Base-by-base conservation (phyloP, 495 filamentous ascomycete species). In the Podospora pseudocomata region DNA sequence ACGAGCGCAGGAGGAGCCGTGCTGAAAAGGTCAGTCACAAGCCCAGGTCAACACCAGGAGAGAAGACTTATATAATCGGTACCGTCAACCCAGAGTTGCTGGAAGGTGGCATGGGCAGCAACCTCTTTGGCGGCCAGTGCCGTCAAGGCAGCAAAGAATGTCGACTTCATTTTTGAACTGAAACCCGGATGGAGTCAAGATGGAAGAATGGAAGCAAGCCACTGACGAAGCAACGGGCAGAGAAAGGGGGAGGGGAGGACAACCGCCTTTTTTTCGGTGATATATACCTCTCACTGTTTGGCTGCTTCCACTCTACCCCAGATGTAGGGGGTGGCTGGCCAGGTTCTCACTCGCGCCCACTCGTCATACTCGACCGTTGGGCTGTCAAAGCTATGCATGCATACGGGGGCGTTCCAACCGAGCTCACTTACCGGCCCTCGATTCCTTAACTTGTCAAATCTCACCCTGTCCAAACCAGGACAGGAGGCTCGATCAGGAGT, bases 71-170 rank as follows among this genome's bases (percentile, higher is more conserved):
- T 81, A 77, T 78, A 79, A 69, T 86, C 84, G 30, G 78, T 78
- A 5, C 82, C 83, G 65, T 85, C 75, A 9, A 86, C 75, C 81
- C 82, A 85, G 32, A 86, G 77, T 57, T 85, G 76, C 66, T 86
- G 84, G 75, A 84, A 86, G 39, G 78, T 78, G 27, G 84, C 80
- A 54, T 86, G 84, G 26, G 77, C 80, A 56, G 80, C 73, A 16
- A 78, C 79, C 49, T 79, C 63, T 5, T 73, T 71, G 55, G 74
- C 76, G 23, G 75, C 74, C 23, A 84, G 68, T 1, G 74, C 74
- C 28, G 76, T 70, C 15, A 75, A 27, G 15, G 67, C 66, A 34
- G 75, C 67, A 53, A 75, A 63, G 60, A 79, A 53, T 16, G 76
- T 73, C 13, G 77, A 77, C 75, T 82, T 84, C 82, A 84, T 83